Evolutionary conservation across 345 rosid genomes (phyloP), one percentile per base, ranked within the genome.

Genomic region (Arabis alpina): DNA sequence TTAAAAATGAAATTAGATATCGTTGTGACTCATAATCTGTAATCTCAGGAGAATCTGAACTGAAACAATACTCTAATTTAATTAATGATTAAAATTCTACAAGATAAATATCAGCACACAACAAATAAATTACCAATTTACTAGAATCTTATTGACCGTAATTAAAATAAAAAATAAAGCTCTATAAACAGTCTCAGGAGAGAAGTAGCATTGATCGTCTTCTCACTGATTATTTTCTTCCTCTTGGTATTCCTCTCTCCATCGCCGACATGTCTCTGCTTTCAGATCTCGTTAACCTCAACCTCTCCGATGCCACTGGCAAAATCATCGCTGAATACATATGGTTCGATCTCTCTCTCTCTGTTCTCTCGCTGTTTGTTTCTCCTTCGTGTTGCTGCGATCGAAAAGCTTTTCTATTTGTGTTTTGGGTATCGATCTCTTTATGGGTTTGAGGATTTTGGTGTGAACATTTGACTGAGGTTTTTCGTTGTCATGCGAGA

Each of bases 311-410:
- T 3, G 10, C 81, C 60, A 82, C 88, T 1, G 77, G 83, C 7
- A 84, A 87, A 71, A 75, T 88, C 82, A 85, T 88, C 68, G 94
- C 94, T 1, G 97, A 88, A 71, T 91, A 88, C 81, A 80, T 91
- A 79, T 91, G 92, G 97, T 73, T 50, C 37, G 67, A 59, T 54
- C 65, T 64, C 58, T 2, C 58, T 2, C 23, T 19, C 23, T 19
- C 23, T 19, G 23, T 19, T 19, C 23, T 19, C 23, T 19, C 42
- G 2, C 25, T n/a, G n/a, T n/a, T n/a, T n/a, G n/a, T n/a, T n/a
- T n/a, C n/a, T n/a, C n/a, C 37, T 55, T 39, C 23, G 3, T 42
- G 2, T 10, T 4, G 1, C 12, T 54, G 32, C 71, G 48, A 74
- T 59, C 62, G 1, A 14, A 49, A 55, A 54, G 7, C 44, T 55